phyloP scores from a whole-genome alignment of 192 early-diverging fungal species.

The Nowakowskiella sp. region DNA sequence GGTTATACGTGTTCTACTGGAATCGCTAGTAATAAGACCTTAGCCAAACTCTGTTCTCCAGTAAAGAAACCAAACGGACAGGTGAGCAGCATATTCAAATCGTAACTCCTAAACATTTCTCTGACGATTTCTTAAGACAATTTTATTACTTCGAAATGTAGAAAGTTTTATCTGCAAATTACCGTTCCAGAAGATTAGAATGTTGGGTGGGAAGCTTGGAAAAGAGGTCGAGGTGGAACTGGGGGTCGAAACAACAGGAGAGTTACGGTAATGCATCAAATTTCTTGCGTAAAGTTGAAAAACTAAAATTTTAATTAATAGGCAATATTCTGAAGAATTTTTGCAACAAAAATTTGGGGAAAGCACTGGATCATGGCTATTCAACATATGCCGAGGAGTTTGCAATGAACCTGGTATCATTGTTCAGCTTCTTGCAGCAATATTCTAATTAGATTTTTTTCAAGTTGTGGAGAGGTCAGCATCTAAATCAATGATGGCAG shows the following conservation, averaged over 20 bases:
- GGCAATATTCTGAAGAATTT: slow-evolving; percentile 34
- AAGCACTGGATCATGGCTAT: slow-evolving; percentile 44
- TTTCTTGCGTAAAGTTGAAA: not conserved
- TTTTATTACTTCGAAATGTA: slow-evolving; percentile 40
- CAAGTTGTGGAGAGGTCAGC: not conserved
- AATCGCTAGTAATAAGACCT: slow-evolving; percentile 76
- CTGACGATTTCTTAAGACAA: not conserved
- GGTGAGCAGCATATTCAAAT: slow-evolving; percentile 21
- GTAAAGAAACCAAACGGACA: slow-evolving; percentile 81
- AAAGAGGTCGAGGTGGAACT: slow-evolving; percentile 55
- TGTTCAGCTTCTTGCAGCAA: too few relatives aligned
- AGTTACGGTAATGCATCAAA: slow-evolving; percentile 37
- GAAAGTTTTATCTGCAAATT: slow-evolving; percentile 51
- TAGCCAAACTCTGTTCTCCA: slow-evolving; percentile 79
- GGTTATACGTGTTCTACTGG: slow-evolving; percentile 64
- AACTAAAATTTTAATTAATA: slow-evolving; percentile 9
- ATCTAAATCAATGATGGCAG: not conserved
- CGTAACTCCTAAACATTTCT: not conserved
- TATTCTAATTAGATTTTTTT: not conserved
- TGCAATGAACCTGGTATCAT: too few relatives aligned
- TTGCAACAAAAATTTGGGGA: slow-evolving; percentile 47
- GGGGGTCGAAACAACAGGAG: slow-evolving; percentile 47
- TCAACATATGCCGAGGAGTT: slow-evolving; percentile 52
- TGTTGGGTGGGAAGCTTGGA: slow-evolving; percentile 83
- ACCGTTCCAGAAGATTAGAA: slow-evolving; percentile 71